phyloP scores from a whole-genome alignment of 345 rosid genomes.

The Populus alba region DNA sequence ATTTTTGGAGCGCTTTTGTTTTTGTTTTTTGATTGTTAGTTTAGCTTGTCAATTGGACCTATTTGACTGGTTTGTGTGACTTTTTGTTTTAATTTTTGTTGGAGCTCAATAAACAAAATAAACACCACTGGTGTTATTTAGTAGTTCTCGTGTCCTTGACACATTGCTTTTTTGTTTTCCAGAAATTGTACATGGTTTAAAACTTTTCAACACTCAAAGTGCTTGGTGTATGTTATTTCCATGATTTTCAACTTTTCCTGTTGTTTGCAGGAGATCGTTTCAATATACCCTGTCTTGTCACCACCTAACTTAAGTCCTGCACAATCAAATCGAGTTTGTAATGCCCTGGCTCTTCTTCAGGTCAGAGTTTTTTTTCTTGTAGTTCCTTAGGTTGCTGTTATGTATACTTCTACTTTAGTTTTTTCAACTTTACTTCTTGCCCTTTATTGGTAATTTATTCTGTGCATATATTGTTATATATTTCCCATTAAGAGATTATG shows the following conservation, averaged over 20 bases:
- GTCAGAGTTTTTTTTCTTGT: constrained; percentile 28
- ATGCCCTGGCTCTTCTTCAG: constrained; percentile 99
- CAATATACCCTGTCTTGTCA: constrained; percentile 89
- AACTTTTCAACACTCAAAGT: not conserved
- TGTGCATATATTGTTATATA: not conserved
- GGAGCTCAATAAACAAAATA: not conserved
- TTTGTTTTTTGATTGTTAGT: not conserved
- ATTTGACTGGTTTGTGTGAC: not conserved
- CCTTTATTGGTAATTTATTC: constrained; percentile 1
- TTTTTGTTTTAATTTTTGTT: not conserved
- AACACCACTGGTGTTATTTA: not conserved
- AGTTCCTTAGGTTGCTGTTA: not conserved
- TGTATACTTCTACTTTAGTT: constrained; percentile 7
- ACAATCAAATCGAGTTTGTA: constrained; percentile 95
- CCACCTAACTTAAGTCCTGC: constrained; percentile 88
- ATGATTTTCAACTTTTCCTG: not conserved
- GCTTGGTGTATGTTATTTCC: not conserved
- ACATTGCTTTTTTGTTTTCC: not conserved
- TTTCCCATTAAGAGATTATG: not conserved
- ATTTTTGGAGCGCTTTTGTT: not conserved
- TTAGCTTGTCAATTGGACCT: not conserved
- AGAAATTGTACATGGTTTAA: not conserved
- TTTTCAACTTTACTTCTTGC: not conserved
- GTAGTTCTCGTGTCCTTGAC: not conserved
- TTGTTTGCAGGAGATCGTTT: constrained; percentile 79